phyloP scores from a whole-genome alignment of 352 stramenopile species.

The Pythium plurisporium region DNA sequence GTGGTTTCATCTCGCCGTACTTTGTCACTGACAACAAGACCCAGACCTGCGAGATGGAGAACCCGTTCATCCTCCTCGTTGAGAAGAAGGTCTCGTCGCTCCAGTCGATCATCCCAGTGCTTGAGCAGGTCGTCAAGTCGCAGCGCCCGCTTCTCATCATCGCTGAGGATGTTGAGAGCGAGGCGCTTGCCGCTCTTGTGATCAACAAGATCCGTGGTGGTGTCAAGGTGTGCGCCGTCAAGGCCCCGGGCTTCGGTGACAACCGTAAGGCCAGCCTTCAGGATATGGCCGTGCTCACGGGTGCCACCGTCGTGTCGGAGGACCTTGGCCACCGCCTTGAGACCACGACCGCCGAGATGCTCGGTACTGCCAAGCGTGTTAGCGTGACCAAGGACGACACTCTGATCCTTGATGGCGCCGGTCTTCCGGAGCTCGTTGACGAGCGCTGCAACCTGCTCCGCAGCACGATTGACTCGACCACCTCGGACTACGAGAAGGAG shows the following conservation, averaged over 20 bases:
- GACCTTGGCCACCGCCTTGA: constrained; percentile 99
- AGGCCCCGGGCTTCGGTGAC: constrained; percentile 99
- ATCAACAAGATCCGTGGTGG: constrained; percentile 99
- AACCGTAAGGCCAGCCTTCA: constrained; percentile 99
- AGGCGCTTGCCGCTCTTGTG: constrained; percentile 98
- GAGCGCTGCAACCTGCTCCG: constrained; percentile 96
- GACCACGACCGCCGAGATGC: constrained; percentile 92
- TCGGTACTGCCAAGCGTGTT: constrained; percentile 93
- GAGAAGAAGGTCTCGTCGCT: constrained; percentile 99
- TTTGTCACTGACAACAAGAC: constrained; percentile 99
- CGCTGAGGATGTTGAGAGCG: constrained; percentile 98
- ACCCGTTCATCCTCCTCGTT: constrained; percentile 98
- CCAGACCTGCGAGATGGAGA: constrained; percentile 98
- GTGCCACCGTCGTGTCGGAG: constrained; percentile 97
- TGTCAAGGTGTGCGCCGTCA: constrained; percentile 99
- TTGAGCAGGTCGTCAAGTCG: constrained; percentile 97
- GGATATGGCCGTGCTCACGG: constrained; percentile 99
- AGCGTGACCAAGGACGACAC: constrained; percentile 99
- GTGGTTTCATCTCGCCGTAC: constrained; percentile 99
- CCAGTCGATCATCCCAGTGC: constrained; percentile 94
- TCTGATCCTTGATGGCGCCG: constrained; percentile 95
- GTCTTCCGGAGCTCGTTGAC: constrained; percentile 91
- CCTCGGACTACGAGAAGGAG: constrained; percentile 99
- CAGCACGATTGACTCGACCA: constrained; percentile 94
- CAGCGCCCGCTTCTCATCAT: constrained; percentile 98